Evolutionary conservation across 164 flowering plant genomes (phyloP), one percentile per base, ranked within the genome.

Genomic region (Chloranthus sessilifolius): DNA sequence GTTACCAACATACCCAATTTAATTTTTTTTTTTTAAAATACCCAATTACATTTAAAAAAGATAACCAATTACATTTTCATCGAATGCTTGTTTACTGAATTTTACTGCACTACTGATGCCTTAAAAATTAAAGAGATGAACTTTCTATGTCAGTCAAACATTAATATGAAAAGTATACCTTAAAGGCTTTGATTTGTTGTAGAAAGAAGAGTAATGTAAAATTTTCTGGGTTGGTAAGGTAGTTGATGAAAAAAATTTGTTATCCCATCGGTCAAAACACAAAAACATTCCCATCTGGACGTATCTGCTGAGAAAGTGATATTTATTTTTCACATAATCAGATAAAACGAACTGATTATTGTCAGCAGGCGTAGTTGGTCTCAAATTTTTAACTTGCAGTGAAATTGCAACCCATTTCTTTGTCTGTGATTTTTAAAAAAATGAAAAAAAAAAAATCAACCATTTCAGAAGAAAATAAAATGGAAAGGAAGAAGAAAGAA

Each of bases 331-430:
- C 34, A 53, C 53, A 47, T 48, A 48, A 14, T 43, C 27, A 26
- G 33, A 30, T 30, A 4, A 25, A 48, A 25, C 24, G 25, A 52
- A 35, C 20, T 9, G 17, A 45, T n/a, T 30, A 14, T 16, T 36
- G 47, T 45, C 52, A 51, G 24, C 23, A 12, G 42, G 36, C n/a
- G n/a, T n/a, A 28, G 25, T 24, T 59, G 64, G 64, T 29, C 47
- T 57, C 52, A 22, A 3, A n/a, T 29, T 47, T n/a, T n/a, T n/a
- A n/a, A n/a, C n/a, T n/a, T n/a, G n/a, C 40, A 27, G 15, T 46
- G 25, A n/a, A 3, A 35, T 47, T 53, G 25, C 35, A 39, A 29
- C 14, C 10, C 31, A 23, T 16, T 39, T 60, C 29, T 23, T 28
- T 50, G 22, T 35, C 20, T 35, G 22, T 11, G 29, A 43, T 34